Base-by-base conservation (phyloP, 345 rosid genomes). In the Gossypium ekmanianum region DNA sequence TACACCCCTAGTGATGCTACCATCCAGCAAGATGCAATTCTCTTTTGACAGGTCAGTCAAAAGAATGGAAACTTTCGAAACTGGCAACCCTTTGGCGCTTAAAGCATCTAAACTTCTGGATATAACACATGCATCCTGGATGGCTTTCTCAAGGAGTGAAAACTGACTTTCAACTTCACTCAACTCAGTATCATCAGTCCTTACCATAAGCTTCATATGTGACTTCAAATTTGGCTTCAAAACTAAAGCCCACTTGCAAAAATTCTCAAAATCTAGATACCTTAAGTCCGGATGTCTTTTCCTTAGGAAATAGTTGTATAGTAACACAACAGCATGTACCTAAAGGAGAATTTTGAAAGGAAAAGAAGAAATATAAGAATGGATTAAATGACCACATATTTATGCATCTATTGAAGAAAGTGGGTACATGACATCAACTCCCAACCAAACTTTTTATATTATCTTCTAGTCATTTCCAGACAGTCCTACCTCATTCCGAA, bases 261-360 rank as follows among this genome's bases (percentile, higher is more conserved):
- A 91, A 14, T 84, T 61, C 81, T 85, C 86, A 78, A 88, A 87
- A 75, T 81, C 75, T 55, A 90, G 76, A 77, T 74, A 82, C 62
- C 86, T 84, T 2, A 88, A 70, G 29, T 84, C 80, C 9, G 75
- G 84, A 74, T 91, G 82, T 14, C 81, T 87, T 83, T 70, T 92
- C 75, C 92, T 81, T 76, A 86, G 85, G 81, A 83, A 90, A 58
- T 87, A 90, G 71, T 94, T 94, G 89, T 85, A 92, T 27, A 94
- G 74, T 74, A 92, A 68, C 71, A 88, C 92, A 78, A 88, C 90
- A 29, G 90, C 94, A 77, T 84, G 87, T 71, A 92, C 85, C 98
- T 94, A 83, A 64, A 75, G 24, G 24, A 82, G 34, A 72, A 72
- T 22, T n/a, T 24, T 16, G 41, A 69, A 50, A 64, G 50, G 11